phyloP scores from a whole-genome alignment of 148 eudicot genomes.

The Beta vulgaris region DNA sequence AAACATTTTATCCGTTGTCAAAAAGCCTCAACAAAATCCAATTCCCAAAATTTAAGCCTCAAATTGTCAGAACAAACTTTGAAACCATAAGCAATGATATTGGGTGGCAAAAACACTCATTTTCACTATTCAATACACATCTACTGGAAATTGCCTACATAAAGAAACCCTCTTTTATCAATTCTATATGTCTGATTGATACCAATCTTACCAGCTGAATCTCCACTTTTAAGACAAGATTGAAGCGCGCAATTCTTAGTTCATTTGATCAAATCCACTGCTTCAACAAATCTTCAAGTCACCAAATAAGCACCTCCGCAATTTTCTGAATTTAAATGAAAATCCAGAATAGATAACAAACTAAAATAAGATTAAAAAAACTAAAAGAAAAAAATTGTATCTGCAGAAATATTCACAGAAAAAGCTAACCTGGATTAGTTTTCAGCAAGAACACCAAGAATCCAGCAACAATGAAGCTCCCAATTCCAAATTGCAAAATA shows the following conservation, averaged over 20 bases:
- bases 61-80: not conserved
- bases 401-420: not conserved
- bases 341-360: not conserved
- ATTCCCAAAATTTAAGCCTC: not conserved
- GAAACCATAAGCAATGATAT: conserved; percentile 14
- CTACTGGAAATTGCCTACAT: not conserved
- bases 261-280: conserved; percentile 9
- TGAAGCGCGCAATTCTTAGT: not conserved
- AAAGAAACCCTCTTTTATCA: too few relatives aligned
- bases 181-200: not conserved
- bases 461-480: not conserved
- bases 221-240: conserved; percentile 1
- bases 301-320: too few relatives aligned
- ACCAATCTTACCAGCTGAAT: not conserved
- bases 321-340: too few relatives aligned
- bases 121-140: too few relatives aligned
- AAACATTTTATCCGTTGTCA: not conserved
- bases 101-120: conserved; percentile 1
- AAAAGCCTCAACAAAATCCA: conserved; percentile 7
- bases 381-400: not conserved
- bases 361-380: not conserved
- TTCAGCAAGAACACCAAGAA: not conserved
- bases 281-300: not conserved
- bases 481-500: not conserved
- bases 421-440: conserved; percentile 8